These are phyloP conservation scores for Bathelium albidoporum DNA, from an alignment of 495 filamentous ascomycete genomes.

Conservation along the genomic window DNA sequence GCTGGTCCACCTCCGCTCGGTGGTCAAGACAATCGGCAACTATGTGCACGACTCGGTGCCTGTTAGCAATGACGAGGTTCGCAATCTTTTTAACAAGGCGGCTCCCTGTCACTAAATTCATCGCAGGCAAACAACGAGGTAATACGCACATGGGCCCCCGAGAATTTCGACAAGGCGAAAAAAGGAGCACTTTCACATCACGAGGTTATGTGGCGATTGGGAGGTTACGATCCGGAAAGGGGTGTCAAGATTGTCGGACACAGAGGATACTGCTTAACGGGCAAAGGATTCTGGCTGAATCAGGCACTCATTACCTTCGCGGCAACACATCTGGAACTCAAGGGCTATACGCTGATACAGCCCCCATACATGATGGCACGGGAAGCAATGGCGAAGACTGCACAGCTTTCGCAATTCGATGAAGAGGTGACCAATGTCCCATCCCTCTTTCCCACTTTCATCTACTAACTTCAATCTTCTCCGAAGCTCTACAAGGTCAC, in stretches of 20 bases:
- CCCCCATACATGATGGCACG: constrained; percentile 94
- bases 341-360: constrained; percentile 78
- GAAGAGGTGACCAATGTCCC: constrained; percentile 47
- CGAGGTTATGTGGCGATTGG: constrained; percentile 77
- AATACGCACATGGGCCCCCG: constrained; percentile 67
- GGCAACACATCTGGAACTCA: constrained; percentile 67
- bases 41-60: constrained; percentile 88
- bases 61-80: constrained; percentile 76
- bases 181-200: constrained; percentile 75
- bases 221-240: constrained; percentile 88
- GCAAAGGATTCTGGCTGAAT: constrained; percentile 88
- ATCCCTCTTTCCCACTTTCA: background rate
- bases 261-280: constrained; percentile 82
- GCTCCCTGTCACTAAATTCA: background rate
- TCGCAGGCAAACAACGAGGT: constrained; percentile 67
- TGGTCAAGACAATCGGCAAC: constrained; percentile 82
- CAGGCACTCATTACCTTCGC: constrained; percentile 90
- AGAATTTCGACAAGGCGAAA: constrained; percentile 59
- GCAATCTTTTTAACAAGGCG: background rate
- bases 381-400: constrained; percentile 97
- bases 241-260: constrained; percentile 94
- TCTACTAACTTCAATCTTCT: background rate
- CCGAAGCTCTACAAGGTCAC: constrained; percentile 74
- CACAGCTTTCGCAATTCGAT: constrained; percentile 93
- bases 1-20: constrained; percentile 57